These are phyloP conservation scores for Shiraia sp. DNA, from an alignment of 2,329 filamentous ascomycete species.

Conservation along the genomic window DNA sequence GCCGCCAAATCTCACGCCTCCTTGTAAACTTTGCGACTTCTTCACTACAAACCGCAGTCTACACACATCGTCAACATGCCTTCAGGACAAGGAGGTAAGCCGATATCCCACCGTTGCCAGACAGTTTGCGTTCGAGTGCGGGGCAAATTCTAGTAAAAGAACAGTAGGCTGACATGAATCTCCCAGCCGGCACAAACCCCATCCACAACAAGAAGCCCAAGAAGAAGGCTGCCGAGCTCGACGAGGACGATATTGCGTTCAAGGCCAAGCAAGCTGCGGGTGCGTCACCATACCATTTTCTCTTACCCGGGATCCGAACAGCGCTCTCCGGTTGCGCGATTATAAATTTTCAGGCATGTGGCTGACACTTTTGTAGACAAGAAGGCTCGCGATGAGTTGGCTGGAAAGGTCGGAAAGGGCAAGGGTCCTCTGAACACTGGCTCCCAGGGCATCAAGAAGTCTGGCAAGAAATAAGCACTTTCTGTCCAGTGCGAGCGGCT, in stretches of 20 bases:
- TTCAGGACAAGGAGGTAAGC: slow-evolving; percentile 55
- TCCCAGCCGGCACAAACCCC: slow-evolving; percentile 56
- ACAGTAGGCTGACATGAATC: slow-evolving; percentile 22
- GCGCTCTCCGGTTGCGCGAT: neutral
- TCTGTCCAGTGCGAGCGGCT: neutral
- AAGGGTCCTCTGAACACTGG: slow-evolving; percentile 85
- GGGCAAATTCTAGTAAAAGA: slow-evolving; percentile 2
- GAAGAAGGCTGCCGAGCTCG: slow-evolving; percentile 74
- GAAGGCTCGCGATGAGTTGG: slow-evolving; percentile 68
- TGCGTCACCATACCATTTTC: slow-evolving; percentile 52
- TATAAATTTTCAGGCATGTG: neutral
- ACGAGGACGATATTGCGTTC: slow-evolving; percentile 84
- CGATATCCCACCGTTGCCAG: neutral
- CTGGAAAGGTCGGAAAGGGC: slow-evolving; percentile 76
- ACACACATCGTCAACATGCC: slow-evolving; percentile 47
- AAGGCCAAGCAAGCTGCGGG: slow-evolving; percentile 83
- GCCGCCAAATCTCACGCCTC: slow-evolving; percentile 15
- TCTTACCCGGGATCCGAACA: neutral
- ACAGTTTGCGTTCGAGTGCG: slow-evolving; percentile 1
- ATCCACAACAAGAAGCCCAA: slow-evolving; percentile 78
- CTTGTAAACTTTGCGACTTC: slow-evolving; percentile 13
- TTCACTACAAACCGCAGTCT: slow-evolving; percentile 6
- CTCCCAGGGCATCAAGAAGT: slow-evolving; percentile 93
- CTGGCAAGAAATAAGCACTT: slow-evolving; percentile 77
- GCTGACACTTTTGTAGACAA: slow-evolving; percentile 46